phyloP scores from a whole-genome alignment of 148 eudicot genomes.

The Rheum nobile region DNA sequence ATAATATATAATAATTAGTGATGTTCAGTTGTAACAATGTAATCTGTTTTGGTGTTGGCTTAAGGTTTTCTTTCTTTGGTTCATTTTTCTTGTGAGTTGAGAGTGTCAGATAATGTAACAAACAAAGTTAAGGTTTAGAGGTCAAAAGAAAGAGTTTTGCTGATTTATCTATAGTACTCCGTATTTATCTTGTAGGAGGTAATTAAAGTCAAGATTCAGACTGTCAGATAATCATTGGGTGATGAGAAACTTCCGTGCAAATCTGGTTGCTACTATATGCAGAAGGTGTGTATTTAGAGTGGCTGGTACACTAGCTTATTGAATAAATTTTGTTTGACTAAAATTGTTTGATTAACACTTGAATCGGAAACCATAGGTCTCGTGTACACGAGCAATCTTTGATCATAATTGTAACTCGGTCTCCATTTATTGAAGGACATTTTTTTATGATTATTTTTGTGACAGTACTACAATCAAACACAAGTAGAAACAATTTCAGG shows the following conservation, averaged over 20 bases:
- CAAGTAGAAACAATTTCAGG: slow-evolving; percentile 93
- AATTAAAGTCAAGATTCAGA: slow-evolving; percentile 55
- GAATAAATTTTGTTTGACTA: neutral
- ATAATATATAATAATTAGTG: neutral
- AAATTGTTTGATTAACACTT: neutral
- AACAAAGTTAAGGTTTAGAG: neutral
- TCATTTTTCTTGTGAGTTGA: neutral
- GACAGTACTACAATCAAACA: slow-evolving; percentile 95
- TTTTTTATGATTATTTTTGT: neutral
- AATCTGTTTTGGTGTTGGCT: neutral
- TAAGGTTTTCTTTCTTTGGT: neutral
- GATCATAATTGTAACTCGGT: neutral
- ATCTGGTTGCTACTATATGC: slow-evolving; percentile 58
- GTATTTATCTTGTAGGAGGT: slow-evolving; percentile 46
- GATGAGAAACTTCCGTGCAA: slow-evolving; percentile 61
- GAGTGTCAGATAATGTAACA: neutral
- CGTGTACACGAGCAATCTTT: no score
- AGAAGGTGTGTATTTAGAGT: slow-evolving; percentile 34
- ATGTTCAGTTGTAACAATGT: neutral
- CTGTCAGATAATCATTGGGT: slow-evolving; percentile 76
- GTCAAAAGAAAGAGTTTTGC: neutral
- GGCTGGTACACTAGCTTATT: neutral
- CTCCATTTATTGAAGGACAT: neutral
- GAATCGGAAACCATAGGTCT: no score
- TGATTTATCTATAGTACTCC: neutral